These are phyloP conservation scores for Mycena sp. DNA, from an alignment of 1,284 basidiomycete genomes.

Conservation along the genomic window DNA sequence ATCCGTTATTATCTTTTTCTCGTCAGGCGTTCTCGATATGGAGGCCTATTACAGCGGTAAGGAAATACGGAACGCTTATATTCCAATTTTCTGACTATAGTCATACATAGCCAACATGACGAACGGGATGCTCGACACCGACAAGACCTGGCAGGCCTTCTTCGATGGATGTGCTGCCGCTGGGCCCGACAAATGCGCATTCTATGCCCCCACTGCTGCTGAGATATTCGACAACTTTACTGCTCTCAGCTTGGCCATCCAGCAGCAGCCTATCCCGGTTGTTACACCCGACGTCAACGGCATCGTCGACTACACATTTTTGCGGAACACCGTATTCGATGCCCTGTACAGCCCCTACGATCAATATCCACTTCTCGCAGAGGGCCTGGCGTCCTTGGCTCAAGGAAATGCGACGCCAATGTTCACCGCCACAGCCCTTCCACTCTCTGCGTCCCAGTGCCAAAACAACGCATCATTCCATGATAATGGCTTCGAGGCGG, in stretches of 20 bases:
- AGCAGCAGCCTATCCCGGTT: not conserved
- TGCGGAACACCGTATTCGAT: conserved; percentile 27
- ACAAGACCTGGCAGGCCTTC: conserved; percentile 6
- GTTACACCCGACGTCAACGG: conserved; percentile 3
- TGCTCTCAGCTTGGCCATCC: not conserved
- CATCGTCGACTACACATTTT: conserved; percentile 29
- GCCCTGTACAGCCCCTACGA: conserved; percentile 34
- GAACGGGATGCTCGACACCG: not conserved
- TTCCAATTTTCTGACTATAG: not conserved
- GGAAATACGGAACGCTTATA: not conserved
- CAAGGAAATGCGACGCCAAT: conserved; percentile 26
- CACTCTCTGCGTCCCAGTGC: no score
- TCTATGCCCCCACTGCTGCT: not conserved
- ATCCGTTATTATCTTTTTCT: not conserved
- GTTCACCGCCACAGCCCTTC: conserved; percentile 19
- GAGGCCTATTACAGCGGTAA: conserved; percentile 18
- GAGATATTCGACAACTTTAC: not conserved
- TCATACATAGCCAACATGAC: conserved; percentile 6
- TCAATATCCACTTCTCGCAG: conserved; percentile 28
- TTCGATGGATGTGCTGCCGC: conserved; percentile 15
- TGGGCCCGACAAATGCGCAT: conserved; percentile 8
- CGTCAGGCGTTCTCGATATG: conserved; percentile 9
- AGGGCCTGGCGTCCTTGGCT: conserved; percentile 24
- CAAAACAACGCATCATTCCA: no score
- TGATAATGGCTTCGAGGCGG: conserved; percentile 39